Percentiles rank a stretch among this genome's conserved stretches.
phyloP scores from a whole-genome alignment of 1,284 basidiomycete genomes.

The Exsudoporus floridanus region DNA sequence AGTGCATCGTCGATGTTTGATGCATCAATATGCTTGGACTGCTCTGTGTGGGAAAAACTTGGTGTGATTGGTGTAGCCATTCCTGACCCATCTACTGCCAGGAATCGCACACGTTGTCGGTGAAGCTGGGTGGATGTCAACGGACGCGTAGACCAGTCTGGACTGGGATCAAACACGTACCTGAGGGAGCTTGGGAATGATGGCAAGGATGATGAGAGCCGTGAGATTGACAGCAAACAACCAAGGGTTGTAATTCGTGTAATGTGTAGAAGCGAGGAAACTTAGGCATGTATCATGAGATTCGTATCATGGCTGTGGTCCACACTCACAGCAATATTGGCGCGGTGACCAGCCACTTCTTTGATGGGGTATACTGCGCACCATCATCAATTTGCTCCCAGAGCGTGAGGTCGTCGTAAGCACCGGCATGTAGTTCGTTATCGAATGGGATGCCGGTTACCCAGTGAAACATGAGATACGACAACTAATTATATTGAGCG shows the following conservation, averaged over 20 bases:
- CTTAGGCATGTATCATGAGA: conserved; percentile 41
- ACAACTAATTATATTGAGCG: conserved; percentile 56
- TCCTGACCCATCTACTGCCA: conserved; percentile 60
- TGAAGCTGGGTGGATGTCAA: conserved; percentile 56
- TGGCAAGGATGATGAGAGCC: conserved; percentile 72
- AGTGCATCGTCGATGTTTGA: conserved; percentile 38
- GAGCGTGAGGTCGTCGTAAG: conserved; percentile 94
- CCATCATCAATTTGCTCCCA: conserved; percentile 99
- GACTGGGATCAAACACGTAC: conserved; percentile 40
- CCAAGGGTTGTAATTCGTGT: conserved; percentile 93
- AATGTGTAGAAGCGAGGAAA: conserved; percentile 96
- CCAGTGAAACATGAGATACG: conserved; percentile 99
- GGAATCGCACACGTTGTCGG: conserved; percentile 74
- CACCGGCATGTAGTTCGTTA: conserved; percentile 82
- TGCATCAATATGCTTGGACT: conserved; percentile 20
- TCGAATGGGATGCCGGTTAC: conserved; percentile 98
- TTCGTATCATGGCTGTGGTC: not conserved
- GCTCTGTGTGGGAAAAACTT: conserved; percentile 43
- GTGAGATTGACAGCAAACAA: conserved; percentile 91
- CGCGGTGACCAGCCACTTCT: conserved; percentile 94
- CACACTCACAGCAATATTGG: conserved; percentile 84
- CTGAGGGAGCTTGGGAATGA: conserved; percentile 96
- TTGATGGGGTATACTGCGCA: conserved; percentile 96
- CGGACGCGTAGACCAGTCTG: conserved; percentile 6
- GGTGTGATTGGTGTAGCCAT: conserved; percentile 63